Evolutionary conservation across 352 stramenopile genomes (phyloP).

Genomic region (Pythium guiyangense): DNA sequence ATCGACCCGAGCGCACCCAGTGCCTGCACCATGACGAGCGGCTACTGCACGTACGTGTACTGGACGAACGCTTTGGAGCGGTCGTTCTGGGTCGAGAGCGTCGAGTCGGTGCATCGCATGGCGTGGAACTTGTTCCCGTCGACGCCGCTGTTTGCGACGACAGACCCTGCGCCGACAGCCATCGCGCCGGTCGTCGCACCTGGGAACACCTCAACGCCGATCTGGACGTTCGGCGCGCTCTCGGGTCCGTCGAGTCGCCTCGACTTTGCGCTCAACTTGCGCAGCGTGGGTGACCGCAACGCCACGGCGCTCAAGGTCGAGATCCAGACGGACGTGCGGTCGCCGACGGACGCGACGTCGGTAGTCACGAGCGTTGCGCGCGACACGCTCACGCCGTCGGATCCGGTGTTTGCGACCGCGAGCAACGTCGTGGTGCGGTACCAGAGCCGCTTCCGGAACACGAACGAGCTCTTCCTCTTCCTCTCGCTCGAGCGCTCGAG

Average conservation of each 20-base stretch:
- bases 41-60: slow-evolving; percentile 38
- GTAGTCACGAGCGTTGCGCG: slow-evolving; percentile 55
- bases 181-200: slow-evolving; percentile 21
- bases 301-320: slow-evolving; percentile 46
- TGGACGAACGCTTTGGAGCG: slow-evolving; percentile 35
- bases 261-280: slow-evolving; percentile 43
- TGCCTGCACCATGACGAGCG: slow-evolving; percentile 12
- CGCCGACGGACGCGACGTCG: slow-evolving; percentile 30
- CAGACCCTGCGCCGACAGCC: slow-evolving; percentile 13
- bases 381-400: neutral
- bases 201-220: slow-evolving; percentile 23
- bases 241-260: slow-evolving; percentile 15
- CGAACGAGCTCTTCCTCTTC: slow-evolving; percentile 34
- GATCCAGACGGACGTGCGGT: slow-evolving; percentile 36
- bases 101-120: slow-evolving; percentile 36
- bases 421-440: slow-evolving; percentile 50
- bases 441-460: slow-evolving; percentile 25
- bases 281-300: slow-evolving; percentile 32
- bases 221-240: slow-evolving; percentile 35
- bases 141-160: slow-evolving; percentile 21
- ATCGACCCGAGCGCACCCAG: slow-evolving; percentile 9
- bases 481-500: slow-evolving; percentile 31
- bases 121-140: slow-evolving; percentile 39
- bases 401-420: slow-evolving; percentile 21
- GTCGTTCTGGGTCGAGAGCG: slow-evolving; percentile 49